Base-by-base conservation (phyloP, 805 yeast genomes). In the Wickerhamomyces subpelliculosus region DNA sequence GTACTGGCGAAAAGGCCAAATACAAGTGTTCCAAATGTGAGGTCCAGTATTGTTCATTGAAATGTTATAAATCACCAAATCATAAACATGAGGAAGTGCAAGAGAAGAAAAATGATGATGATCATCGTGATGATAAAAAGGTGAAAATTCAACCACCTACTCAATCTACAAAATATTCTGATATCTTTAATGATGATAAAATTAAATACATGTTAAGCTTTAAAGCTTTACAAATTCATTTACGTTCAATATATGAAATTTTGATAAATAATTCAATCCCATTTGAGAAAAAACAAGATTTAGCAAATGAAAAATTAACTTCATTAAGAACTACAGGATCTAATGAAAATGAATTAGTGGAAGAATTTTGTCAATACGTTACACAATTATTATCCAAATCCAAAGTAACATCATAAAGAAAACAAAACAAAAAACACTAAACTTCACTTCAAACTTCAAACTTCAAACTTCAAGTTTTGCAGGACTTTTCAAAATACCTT, bases 301-400 rank as follows among this genome's bases (percentile, higher is more conserved):
- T 81, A 11, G 84, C 84, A 2, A 70, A 77, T 43, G 68, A 74
- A 47, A 78, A 81, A 46, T 61, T 85, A 9, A 65, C 74, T 8
- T 76, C 75, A 38, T 60, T 85, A 13, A 60, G 95, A 25, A 54
- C 51, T 3, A 80, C 82, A 5, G 95, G 95, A 0, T 38, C 65
- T 0, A 86, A 84, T 46, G 74, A 73, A 35, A 85, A 85, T 51
- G 75, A 65, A 43, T 58, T 79, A 19, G 76, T 85, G 4, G 89
- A 84, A 54, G 90, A 83, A 47, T 83, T 84, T 57, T 73, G 79
- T 43, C 46, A 44, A 29, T 27, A 47, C 19, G 41, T 53, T 16
- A 27, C 38, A 1, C 49, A 32, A 32, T 34, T 47, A 49, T 44
- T 48, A 48, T 23, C 49, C 24, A 13, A 47, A 21, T n/a, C n/a